Conservation (phyloP, 176 grass and related monocot species). For the Cenchrus purpureus region DNA sequence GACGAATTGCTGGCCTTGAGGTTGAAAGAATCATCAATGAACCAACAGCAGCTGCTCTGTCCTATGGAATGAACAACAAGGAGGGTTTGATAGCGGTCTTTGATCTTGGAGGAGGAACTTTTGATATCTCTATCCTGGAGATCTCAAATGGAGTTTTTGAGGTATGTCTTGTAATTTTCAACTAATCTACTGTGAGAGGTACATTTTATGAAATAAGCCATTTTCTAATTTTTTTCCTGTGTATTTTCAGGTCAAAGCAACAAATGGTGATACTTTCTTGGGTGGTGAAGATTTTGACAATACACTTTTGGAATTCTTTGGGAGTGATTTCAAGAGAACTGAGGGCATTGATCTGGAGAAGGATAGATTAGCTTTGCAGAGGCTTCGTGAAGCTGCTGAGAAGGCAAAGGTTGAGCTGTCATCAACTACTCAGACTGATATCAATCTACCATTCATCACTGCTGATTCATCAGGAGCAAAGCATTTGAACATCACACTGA, state of each 20-base stretch:
- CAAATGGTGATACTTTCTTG: constrained; percentile 38
- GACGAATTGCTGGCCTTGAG: constrained; percentile 27
- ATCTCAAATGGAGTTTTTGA: constrained; percentile 41
- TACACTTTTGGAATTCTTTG: constrained; percentile 26
- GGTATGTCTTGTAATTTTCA: constrained; percentile 12
- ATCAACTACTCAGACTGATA: constrained; percentile 27
- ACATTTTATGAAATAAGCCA: neutral
- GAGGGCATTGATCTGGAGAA: constrained; percentile 25
- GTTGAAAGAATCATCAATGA: constrained; percentile 42
- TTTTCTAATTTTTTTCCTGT: neutral
- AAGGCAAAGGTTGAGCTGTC: constrained; percentile 40
- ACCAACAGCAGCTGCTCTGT: constrained; percentile 30
- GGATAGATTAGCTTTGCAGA: constrained; percentile 32
- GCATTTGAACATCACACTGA: constrained; percentile 39
- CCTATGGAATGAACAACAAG: constrained; percentile 41
- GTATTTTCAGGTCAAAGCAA: constrained; percentile 33
- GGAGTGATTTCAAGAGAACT: constrained; percentile 23
- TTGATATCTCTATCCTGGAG: constrained; percentile 38
- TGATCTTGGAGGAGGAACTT: constrained; percentile 40
- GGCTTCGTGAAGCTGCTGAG: constrained; percentile 39
- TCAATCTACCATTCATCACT: constrained; percentile 30
- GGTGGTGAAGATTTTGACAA: constrained; percentile 43
- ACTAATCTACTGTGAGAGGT: neutral
- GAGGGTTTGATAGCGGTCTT: constrained; percentile 36
- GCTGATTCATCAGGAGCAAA: constrained; percentile 41